A percentile compares a stretch with the other conserved stretches of the same genome.
phyloP scores from a whole-genome alignment of 148 eudicot species.

The Vaccinium darrowii region DNA sequence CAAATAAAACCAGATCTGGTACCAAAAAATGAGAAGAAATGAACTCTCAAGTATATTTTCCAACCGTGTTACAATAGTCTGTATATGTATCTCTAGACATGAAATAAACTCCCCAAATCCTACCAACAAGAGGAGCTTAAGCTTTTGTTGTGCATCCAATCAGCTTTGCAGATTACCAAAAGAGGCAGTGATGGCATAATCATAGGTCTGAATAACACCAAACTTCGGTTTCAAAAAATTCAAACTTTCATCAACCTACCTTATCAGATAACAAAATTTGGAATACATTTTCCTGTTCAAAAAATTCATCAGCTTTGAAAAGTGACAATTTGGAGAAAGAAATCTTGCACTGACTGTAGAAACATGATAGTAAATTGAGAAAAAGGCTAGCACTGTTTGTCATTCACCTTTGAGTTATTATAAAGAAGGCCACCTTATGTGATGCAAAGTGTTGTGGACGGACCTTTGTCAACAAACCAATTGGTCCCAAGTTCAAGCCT shows the following conservation, averaged over 20 bases:
- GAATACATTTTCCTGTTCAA: background rate
- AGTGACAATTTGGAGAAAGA: background rate
- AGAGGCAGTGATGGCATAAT: background rate
- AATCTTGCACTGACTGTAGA: background rate
- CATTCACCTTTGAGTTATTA: background rate
- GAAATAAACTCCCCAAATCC: background rate
- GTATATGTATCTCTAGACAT: background rate
- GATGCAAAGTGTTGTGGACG: background rate
- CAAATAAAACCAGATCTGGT: background rate
- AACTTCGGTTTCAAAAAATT: background rate
- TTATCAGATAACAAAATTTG: background rate
- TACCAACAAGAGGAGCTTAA: background rate
- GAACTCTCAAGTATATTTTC: background rate
- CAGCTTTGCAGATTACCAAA: background rate
- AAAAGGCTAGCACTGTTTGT: background rate
- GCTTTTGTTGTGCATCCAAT: background rate
- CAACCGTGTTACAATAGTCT: background rate
- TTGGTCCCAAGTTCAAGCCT: background rate
- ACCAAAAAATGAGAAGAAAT: background rate
- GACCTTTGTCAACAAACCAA: background rate
- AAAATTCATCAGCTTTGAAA: background rate
- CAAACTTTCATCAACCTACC: background rate
- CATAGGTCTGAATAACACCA: background rate
- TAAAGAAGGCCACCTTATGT: background rate
- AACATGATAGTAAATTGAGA: background rate